Conservation (phyloP, 208 protist genomes). For the Porcisia deanei region DNA sequence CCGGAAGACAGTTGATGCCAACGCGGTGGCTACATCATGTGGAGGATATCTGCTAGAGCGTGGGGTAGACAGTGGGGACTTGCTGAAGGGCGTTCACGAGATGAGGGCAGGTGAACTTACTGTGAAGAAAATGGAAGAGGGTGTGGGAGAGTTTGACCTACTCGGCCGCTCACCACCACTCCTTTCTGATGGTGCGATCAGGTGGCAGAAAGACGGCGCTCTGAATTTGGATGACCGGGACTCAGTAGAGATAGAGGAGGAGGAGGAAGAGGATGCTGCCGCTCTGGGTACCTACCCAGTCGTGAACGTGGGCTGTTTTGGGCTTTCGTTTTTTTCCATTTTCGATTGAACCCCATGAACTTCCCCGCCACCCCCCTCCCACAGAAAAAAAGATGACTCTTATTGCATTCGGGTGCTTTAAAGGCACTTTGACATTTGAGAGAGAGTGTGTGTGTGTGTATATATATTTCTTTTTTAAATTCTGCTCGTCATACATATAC, state of each 20-base stretch:
- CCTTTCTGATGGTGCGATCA: neutral
- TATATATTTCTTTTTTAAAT: neutral
- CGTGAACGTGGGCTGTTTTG: slow-evolving; percentile 65
- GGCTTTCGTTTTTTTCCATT: slow-evolving; percentile 55
- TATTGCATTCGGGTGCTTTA: too few species aligned
- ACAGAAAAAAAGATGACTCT: too few species aligned
- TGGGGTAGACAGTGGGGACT: neutral
- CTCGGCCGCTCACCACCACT: neutral
- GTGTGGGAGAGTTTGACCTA: neutral
- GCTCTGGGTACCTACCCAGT: slow-evolving; percentile 24
- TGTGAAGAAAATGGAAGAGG: neutral
- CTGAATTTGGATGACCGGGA: neutral
- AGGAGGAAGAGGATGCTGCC: slow-evolving; percentile 18
- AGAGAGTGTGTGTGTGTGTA: neutral
- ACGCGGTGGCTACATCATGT: neutral
- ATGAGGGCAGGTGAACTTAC: neutral
- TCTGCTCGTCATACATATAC: neutral
- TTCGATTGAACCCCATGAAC: slow-evolving; percentile 25
- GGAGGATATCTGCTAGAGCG: too few species aligned
- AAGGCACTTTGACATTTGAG: too few species aligned
- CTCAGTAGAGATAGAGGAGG: slow-evolving; percentile 1
- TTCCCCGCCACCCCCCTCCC: too few species aligned
- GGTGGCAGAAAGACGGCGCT: neutral
- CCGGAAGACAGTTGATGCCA: neutral
- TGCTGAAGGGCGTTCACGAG: neutral